Percentiles rank a stretch among this genome's conserved stretches.
phyloP scores from a whole-genome alignment of 495 filamentous ascomycete genomes.

The Penicillium cosmopolitanum region DNA sequence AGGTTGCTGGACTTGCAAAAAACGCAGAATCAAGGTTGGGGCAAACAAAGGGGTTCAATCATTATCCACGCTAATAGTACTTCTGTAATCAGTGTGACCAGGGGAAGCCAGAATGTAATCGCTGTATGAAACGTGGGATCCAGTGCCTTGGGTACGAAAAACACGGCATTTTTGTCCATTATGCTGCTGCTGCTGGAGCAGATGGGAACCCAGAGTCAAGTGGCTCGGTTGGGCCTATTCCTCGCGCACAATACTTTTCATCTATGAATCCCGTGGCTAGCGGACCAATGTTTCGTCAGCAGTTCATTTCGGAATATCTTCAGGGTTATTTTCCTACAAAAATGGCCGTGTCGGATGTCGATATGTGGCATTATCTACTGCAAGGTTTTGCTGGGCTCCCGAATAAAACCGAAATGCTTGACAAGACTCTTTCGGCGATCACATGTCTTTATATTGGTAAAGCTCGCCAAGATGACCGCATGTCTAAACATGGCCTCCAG shows the following conservation, averaged over 20 bases:
- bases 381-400: conserved; percentile 5
- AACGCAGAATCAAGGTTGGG: conserved; percentile 15
- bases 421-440: conserved; percentile 6
- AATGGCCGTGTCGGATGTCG: conserved; percentile 4
- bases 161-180: conserved; percentile 9
- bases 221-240: background rate
- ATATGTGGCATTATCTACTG: conserved; percentile 10
- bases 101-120: conserved; percentile 12
- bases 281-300: conserved; percentile 7
- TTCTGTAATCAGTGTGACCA: conserved; percentile 9
- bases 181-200: background rate
- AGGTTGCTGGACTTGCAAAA: conserved; percentile 10
- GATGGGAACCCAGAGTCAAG: background rate
- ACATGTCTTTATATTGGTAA: conserved; percentile 14
- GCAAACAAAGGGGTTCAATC: background rate
- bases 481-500: conserved; percentile 13
- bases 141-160: conserved; percentile 15
- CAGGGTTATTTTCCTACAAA: background rate
- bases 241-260: background rate
- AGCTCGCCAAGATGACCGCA: conserved; percentile 4
- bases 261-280: background rate
- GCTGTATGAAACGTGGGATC: conserved; percentile 13
- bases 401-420: conserved; percentile 8
- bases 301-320: conserved; percentile 6
- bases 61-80: background rate